Base-by-base conservation (phyloP, 2,329 filamentous ascomycete species). In the Diaporthe destruens region DNA sequence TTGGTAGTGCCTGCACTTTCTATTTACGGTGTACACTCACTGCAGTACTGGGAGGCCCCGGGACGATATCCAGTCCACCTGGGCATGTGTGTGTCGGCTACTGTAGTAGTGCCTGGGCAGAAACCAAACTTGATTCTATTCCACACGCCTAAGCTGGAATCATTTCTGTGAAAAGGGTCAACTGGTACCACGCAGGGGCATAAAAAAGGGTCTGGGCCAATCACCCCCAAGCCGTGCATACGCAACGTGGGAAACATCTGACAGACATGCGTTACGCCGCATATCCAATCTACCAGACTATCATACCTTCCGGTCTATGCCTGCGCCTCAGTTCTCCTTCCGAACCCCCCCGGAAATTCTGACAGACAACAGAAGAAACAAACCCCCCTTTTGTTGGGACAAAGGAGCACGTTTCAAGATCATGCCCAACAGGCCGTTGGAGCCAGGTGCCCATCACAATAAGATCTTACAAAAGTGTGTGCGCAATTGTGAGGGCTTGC, bases 401-500 rank as follows among this genome's bases (percentile, higher is more conserved):
- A 36, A 29, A 7, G 4, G 47, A 39, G 44, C 44, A 34, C 20
- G 61, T 66, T 66, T 66, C 61, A 66, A 25, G n/a, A 53, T 39
- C 1, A 66, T 25, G n/a, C 18, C 61, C 61, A 39, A 53, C 47
- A n/a, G 44, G 44, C 11, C 23, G 61, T 44, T 7, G 47, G 61
- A 51, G 51, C 36, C 61, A 16, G 25, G 4, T 34, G 61, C 61
- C 20, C 61, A 51, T 51, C 61, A 32, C 61, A 51, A 65, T 65
- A n/a, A 51, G 32, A 65, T 49, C 61, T 44, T 65, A 29, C 32
- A 16, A 39, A 18, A 20, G 44, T 36, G 61, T 18, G 44, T 36
- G 20, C 1, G 29, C 9, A 34, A 14, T n/a, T 16, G 34, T 16
- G 32, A 12, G 34, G 6, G 34, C 23, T 32, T 20, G 44, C 11